phyloP scores from a whole-genome alignment of 2,329 filamentous ascomycete species.

The Pseudogymnoascus sp. region DNA sequence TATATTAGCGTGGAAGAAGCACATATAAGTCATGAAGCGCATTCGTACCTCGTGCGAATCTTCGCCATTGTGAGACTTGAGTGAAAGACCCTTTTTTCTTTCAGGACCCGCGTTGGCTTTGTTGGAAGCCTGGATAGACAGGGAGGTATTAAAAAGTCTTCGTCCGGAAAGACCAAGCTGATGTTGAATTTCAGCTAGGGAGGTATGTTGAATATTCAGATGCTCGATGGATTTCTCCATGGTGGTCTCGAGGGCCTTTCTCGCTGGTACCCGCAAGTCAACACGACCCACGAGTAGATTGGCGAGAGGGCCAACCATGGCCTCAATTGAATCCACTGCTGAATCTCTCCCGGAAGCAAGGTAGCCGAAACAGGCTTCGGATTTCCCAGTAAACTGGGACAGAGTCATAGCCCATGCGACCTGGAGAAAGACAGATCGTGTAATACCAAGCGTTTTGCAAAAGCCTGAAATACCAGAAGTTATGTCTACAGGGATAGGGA shows the following conservation, averaged over 20 bases:
- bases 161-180: conserved; percentile 12
- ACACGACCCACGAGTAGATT: conserved; percentile 30
- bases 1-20: neutral
- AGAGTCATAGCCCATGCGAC: conserved; percentile 44
- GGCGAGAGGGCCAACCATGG: conserved; percentile 39
- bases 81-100: neutral
- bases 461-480: conserved; percentile 23
- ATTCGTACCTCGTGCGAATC: conserved; percentile 8
- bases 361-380: conserved; percentile 34
- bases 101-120: neutral
- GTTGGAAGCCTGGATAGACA: conserved; percentile 13
- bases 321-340: conserved; percentile 36
- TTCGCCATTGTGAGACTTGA: neutral
- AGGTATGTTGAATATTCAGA: conserved; percentile 31
- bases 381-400: conserved; percentile 21
- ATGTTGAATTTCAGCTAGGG: conserved; percentile 34
- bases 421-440: conserved; percentile 40
- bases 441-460: conserved; percentile 30
- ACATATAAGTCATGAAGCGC: neutral
- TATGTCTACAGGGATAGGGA: neutral
- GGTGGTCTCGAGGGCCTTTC: conserved; percentile 1
- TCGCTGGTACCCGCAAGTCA: conserved; percentile 8
- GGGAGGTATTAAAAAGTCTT: conserved; percentile 20
- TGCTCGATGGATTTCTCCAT: conserved; percentile 21
- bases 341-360: conserved; percentile 35